Base-by-base conservation (phyloP, 805 yeast species). In the Nakazawaea ishiwadae region DNA sequence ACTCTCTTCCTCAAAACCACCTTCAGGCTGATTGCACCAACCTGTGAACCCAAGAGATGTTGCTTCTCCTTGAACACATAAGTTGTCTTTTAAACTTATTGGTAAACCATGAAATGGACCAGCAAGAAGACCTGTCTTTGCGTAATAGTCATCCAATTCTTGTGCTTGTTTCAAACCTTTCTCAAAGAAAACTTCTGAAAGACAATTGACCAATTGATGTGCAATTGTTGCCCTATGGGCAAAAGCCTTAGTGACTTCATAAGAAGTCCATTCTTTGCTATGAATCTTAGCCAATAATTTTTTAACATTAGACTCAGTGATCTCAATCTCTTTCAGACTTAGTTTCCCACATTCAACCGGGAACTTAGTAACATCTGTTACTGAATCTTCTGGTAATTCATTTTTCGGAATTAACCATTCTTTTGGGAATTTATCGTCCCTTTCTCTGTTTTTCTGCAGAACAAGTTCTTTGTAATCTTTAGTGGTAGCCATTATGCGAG, bases 91-190 rank as follows among this genome's bases (percentile, higher is more conserved):
- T 38, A 68, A 46, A 0, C 51, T 60, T 52, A 53, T 58, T 51
- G 87, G 88, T 21, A 81, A 58, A 2, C 88, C 88, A 50, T 81
- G 86, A 35, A 81, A 66, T 1, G 84, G 81, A 23, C 86, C 86
- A 27, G 74, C 52, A 1, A 69, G 56, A 47, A 71, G 66, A 12
- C 81, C 81, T 31, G 69, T 58, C 31, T 65, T 48, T 40, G 54
- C 57, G 42, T 49, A 75, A 51, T 71, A 69, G 18, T 66, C 72
- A 52, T 82, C 90, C 45, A 79, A 63, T 39, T 55, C 64, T 49
- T 68, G 56, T 5, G 88, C 88, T 44, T 69, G 65, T 42, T 63
- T 63, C 40, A 81, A 61, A 10, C 86, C 89, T 44, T 75, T 74
- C 7, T 75, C 77, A 28, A 76, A 62, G 52, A 83, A 79, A 10